phyloP scores from a whole-genome alignment of 495 filamentous ascomycete species.

The Neurospora sp. region DNA sequence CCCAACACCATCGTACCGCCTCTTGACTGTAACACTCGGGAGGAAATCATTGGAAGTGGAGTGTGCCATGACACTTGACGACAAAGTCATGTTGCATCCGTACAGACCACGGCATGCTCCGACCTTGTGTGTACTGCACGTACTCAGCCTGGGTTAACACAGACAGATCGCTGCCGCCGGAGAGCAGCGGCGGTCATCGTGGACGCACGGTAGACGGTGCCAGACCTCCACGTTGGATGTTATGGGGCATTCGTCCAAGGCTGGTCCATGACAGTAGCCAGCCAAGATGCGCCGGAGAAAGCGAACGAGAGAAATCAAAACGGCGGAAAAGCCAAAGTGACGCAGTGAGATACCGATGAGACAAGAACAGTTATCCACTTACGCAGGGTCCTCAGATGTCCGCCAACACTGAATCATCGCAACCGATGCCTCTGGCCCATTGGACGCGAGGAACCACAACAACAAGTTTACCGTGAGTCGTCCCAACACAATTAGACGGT shows the following conservation, averaged over 20 bases:
- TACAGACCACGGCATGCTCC: constrained; percentile 13
- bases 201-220: constrained; percentile 9
- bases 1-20: background rate
- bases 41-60: constrained; percentile 14
- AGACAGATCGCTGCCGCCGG: background rate
- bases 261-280: background rate
- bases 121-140: constrained; percentile 3
- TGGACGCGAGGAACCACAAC: background rate
- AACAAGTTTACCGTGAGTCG: background rate
- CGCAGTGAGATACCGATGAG: background rate
- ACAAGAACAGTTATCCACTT: background rate
- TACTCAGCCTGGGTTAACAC: background rate
- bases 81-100: constrained; percentile 3
- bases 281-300: background rate
- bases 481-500: background rate
- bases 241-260: background rate
- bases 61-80: constrained; percentile 12
- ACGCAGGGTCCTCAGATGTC: background rate
- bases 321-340: background rate
- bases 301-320: background rate
- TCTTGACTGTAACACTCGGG: constrained; percentile 10
- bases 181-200: background rate
- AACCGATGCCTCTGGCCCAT: background rate
- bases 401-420: background rate
- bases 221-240: background rate